These are phyloP conservation scores for Byssochlamys sp. DNA, from an alignment of 2,329 filamentous ascomycete species.

Conservation along the genomic window DNA sequence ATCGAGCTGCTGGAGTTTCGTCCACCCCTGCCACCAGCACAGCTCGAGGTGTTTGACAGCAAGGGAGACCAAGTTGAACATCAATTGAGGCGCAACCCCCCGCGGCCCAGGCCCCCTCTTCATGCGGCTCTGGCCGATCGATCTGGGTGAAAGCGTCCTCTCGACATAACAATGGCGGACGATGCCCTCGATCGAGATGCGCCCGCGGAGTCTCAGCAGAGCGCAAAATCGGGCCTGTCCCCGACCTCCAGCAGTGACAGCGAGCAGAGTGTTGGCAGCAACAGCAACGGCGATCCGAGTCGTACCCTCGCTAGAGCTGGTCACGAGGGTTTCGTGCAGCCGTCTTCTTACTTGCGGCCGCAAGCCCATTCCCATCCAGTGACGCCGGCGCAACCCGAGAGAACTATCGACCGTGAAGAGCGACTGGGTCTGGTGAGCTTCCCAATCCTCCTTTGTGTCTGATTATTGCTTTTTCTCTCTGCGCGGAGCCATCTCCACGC, in stretches of 20 bases:
- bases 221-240: constrained; percentile 1
- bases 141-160: constrained; percentile 7
- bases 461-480: constrained; percentile 1
- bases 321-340: constrained; percentile 42
- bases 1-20: neutral
- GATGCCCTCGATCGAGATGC: constrained; percentile 10
- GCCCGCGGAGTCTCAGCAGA: constrained; percentile 17
- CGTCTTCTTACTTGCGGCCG: constrained; percentile 39
- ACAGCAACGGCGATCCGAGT: constrained; percentile 5
- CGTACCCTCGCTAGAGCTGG: constrained; percentile 12
- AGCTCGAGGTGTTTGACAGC: neutral
- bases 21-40: neutral
- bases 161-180: constrained; percentile 16
- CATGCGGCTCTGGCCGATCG: constrained; percentile 9
- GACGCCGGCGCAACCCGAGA: constrained; percentile 31
- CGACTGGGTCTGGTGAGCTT: constrained; percentile 39
- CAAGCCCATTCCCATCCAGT: constrained; percentile 31
- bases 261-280: neutral
- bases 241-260: constrained; percentile 8
- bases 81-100: neutral
- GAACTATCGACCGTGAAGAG: constrained; percentile 41
- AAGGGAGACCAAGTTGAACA: neutral
- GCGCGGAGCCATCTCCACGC: neutral
- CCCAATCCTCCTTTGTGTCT: constrained; percentile 2
- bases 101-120: constrained; percentile 4